A percentile compares a stretch with the other conserved stretches of the same genome.
These are phyloP conservation scores for Helenozyma rhizophorensis DNA, from an alignment of 805 yeast genomes.

Conservation along the genomic window DNA sequence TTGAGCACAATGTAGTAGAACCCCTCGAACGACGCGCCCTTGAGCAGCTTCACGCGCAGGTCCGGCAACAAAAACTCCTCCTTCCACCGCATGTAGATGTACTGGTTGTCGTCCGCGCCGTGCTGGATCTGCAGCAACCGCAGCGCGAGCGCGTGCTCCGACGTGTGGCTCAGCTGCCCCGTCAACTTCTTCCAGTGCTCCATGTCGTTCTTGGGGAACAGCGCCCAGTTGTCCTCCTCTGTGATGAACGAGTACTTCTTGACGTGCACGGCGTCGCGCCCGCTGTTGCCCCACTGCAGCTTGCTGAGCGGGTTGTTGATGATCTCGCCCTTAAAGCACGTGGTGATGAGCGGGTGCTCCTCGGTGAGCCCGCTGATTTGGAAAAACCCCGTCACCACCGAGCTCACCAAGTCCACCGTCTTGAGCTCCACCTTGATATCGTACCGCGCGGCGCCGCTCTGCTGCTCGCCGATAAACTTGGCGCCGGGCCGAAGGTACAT, in stretches of 20 bases:
- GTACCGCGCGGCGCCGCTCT: slow-evolving; percentile 59
- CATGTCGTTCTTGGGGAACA: slow-evolving; percentile 36
- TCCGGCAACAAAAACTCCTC: slow-evolving; percentile 85
- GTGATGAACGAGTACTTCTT: slow-evolving; percentile 52
- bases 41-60: slow-evolving; percentile 53
- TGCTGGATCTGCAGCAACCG: slow-evolving; percentile 27
- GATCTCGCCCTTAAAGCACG: slow-evolving; percentile 70
- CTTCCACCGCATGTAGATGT: slow-evolving; percentile 90
- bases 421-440: slow-evolving; percentile 67
- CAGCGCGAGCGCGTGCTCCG: slow-evolving; percentile 26
- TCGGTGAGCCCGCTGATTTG: slow-evolving; percentile 64
- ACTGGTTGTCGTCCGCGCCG: slow-evolving; percentile 27
- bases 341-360: slow-evolving; percentile 58
- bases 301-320: slow-evolving; percentile 45
- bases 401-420: slow-evolving; percentile 53
- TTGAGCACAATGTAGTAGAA: slow-evolving; percentile 85
- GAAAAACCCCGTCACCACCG: slow-evolving; percentile 51
- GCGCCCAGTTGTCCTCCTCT: slow-evolving; percentile 54
- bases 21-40: slow-evolving; percentile 86
- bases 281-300: slow-evolving; percentile 17
- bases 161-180: slow-evolving; percentile 44
- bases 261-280: slow-evolving; percentile 8
- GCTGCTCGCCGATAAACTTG: slow-evolving; percentile 63
- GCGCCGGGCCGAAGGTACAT: slow-evolving; percentile 57
- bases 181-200: slow-evolving; percentile 51